Base-by-base conservation (phyloP, 805 yeast species). In the Starmerella lactis-condensi region DNA sequence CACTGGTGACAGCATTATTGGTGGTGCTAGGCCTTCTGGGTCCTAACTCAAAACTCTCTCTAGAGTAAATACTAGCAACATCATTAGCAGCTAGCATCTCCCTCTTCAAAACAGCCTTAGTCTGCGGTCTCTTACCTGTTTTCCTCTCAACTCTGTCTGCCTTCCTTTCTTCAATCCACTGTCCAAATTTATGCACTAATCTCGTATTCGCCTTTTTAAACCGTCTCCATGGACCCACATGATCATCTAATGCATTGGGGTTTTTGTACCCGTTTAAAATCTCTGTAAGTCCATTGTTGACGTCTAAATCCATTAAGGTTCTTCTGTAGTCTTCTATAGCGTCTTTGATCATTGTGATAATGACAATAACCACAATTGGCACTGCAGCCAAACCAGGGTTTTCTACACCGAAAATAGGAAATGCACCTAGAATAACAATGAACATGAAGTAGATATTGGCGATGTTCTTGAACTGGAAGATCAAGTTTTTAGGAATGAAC, bases 391-490 rank as follows among this genome's bases (percentile, higher is more conserved):
- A 56, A 1, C 70, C 85, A 1, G 91, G 82, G 34, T 58, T 60
- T 21, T 67, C 62, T 20, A 75, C 83, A 19, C 91, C 91, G 51
- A 76, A 76, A 30, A 76, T 69, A 40, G 72, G 65, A 50, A 74
- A 73, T 18, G 67, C 65, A 37, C 94, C 93, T 39, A 89, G 56
- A 42, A 89, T 73, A 50, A 73, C 74, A 58, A 79, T 61, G 26
- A 73, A 58, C 46, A 89, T 58, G 64, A 89, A 89, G 58, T 81
- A 89, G 30, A 81, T 58, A 54, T 89, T 89, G 30, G 98, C 98
- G 40, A 83, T 68, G 52, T 85, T 85, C 38, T 67, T 71, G 54
- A 83, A 83, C 56, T 89, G 98, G 40, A 65, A 65, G 26, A 56
- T 53, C 30, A 85, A 52, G 53, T 85, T 85, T 52, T 85, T 85